Base-by-base conservation (phyloP, 768 basidiomycete species). In the Leccinum sublutescens region DNA sequence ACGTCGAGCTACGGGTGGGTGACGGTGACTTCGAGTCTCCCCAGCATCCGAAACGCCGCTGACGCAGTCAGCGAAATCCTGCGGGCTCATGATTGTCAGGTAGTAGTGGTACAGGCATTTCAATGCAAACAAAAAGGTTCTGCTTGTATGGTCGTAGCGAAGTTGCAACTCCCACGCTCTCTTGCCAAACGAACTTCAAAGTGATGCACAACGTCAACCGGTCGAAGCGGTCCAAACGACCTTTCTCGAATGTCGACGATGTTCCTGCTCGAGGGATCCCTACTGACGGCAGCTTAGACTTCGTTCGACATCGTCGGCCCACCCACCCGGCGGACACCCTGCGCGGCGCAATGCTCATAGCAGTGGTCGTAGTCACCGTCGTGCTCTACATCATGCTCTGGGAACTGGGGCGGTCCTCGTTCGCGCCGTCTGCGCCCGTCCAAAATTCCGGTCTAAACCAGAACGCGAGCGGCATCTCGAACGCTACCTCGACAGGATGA, bases 371-470 rank as follows among this genome's bases (percentile, higher is more conserved):
- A 40, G 60, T 68, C 43, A 64, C 59, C 21, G n/a, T 68, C 33
- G 54, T 64, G 19, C 69, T 72, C 56, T 72, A 68, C 49, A 29
- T 66, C 33, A 33, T 62, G 5, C 54, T 71, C 14, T 63, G 64
- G 55, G 56, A 72, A n/a, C 19, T 64, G n/a, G 65, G 62, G 9
- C 51, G 54, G 52, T 54, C 59, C 6, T 66, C 66, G 17, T 62
- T 59, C 19, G 17, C 12, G 25, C 25, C 25, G 1, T 48, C 57
- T 0, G 21, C 31, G 34, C 34, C 58, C 25, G 15, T 50, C 10
- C 23, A 17, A 4, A 53, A 52, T 34, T 1, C 33, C 4, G 54
- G 19, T 38, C 9, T n/a, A 50, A 54, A 47, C 38, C 36, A 23
- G 38, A 50, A 7, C 17, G n/a, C 5, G n/a, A 31, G 19, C n/a